A percentile compares a stretch with the other conserved stretches of the same genome.
These are phyloP conservation scores for Podospora pseudopauciseta DNA, from an alignment of 495 filamentous ascomycete species.

Conservation along the genomic window DNA sequence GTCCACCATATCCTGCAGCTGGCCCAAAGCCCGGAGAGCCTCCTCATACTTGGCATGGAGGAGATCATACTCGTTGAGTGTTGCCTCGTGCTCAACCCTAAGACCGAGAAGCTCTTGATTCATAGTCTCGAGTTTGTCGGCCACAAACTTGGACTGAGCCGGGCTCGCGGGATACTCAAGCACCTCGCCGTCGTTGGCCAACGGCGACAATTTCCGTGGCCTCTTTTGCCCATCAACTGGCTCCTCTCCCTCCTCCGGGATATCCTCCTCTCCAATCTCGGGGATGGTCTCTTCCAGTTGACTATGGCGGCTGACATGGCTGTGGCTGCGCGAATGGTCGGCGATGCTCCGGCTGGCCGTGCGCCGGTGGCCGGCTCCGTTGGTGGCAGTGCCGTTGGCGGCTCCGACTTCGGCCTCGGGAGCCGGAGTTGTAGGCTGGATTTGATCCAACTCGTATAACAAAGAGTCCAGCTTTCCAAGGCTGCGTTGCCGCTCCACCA, in stretches of 20 bases:
- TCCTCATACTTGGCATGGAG: slow-evolving; percentile 89
- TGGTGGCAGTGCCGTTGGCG: slow-evolving; percentile 34
- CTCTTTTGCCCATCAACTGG: slow-evolving; percentile 22
- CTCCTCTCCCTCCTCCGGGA: slow-evolving; percentile 33
- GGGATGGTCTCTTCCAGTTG: slow-evolving; percentile 52
- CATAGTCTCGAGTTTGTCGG: slow-evolving; percentile 88
- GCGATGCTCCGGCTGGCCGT: slow-evolving; percentile 38
- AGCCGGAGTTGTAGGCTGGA: slow-evolving; percentile 57
- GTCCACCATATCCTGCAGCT: slow-evolving; percentile 80
- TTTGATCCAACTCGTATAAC: slow-evolving; percentile 82
- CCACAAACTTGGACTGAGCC: slow-evolving; percentile 78
- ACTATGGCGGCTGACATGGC: slow-evolving; percentile 49
- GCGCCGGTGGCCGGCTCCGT: slow-evolving; percentile 44
- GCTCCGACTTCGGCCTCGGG: slow-evolving; percentile 33
- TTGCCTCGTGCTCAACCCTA: slow-evolving; percentile 81
- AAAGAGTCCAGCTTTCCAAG: slow-evolving; percentile 91
- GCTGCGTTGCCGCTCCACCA: slow-evolving; percentile 91
- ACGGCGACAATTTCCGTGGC: slow-evolving; percentile 30
- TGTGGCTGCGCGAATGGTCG: slow-evolving; percentile 51
- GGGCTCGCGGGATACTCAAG: slow-evolving; percentile 57
- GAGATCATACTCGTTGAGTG: slow-evolving; percentile 73
- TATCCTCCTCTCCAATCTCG: slow-evolving; percentile 38
- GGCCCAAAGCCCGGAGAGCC: slow-evolving; percentile 73
- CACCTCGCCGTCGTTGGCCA: slow-evolving; percentile 13
- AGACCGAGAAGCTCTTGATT: slow-evolving; percentile 91